These are phyloP conservation scores for Ulvella scutata DNA, from an alignment of 139 green algal genomes.

Conservation along the genomic window DNA sequence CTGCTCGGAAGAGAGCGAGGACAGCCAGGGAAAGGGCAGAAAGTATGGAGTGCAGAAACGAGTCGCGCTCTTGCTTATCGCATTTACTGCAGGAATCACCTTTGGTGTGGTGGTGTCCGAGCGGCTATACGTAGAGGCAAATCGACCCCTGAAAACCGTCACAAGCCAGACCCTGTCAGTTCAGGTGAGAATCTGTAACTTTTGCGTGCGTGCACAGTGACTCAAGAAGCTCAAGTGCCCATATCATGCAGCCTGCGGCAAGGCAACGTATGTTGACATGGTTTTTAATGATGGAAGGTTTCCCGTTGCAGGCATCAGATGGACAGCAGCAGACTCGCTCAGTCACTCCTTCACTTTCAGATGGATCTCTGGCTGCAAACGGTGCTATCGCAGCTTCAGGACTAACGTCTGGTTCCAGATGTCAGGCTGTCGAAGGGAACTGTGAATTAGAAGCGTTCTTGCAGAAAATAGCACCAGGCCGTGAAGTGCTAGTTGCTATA, in stretches of 20 bases:
- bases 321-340: neutral
- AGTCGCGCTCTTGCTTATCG: slow-evolving; percentile 15
- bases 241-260: neutral
- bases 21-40: slow-evolving; percentile 6
- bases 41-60: slow-evolving; percentile 6
- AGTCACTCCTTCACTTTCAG: slow-evolving; percentile 3
- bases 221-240: neutral
- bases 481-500: slow-evolving; percentile 79
- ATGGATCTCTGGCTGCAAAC: neutral
- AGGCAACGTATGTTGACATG: too few relatives aligned
- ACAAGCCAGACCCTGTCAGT: slow-evolving; percentile 1
- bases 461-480: slow-evolving; percentile 46
- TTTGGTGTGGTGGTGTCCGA: slow-evolving; percentile 44
- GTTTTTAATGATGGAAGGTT: too few relatives aligned
- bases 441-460: slow-evolving; percentile 32
- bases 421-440: neutral
- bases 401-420: neutral
- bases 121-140: slow-evolving; percentile 30
- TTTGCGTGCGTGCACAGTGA: neutral
- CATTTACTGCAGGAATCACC: slow-evolving; percentile 42
- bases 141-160: slow-evolving; percentile 2
- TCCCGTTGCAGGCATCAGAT: slow-evolving; percentile 11
- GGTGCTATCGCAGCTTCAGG: neutral
- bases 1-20: neutral
- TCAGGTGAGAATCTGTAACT: too few relatives aligned